Percentiles rank a stretch among this genome's conserved stretches.
These are phyloP conservation scores for Butyriboletus loyo DNA, from an alignment of 768 basidiomycete genomes.

Conservation along the genomic window DNA sequence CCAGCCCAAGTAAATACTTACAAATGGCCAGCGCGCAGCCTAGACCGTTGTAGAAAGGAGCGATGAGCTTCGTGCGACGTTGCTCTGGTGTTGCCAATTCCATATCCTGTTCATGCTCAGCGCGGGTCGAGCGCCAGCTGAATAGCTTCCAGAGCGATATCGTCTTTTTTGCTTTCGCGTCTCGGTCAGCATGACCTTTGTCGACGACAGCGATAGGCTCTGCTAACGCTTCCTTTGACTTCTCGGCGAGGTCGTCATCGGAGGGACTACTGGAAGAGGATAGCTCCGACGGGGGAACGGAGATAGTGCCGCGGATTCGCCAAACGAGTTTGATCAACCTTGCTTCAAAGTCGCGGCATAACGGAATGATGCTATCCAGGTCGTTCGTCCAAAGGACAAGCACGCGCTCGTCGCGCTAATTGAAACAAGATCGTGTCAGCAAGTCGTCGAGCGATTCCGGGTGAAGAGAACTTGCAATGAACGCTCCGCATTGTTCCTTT, in stretches of 20 bases:
- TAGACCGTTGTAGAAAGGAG: slow-evolving; percentile 71
- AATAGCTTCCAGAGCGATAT: slow-evolving; percentile 24
- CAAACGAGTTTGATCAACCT: slow-evolving; percentile 82
- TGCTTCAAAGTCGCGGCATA: slow-evolving; percentile 70
- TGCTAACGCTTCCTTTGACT: slow-evolving; percentile 24
- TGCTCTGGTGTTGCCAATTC: slow-evolving; percentile 46
- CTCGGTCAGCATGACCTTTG: not conserved
- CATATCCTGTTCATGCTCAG: slow-evolving; percentile 38
- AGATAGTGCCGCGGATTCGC: slow-evolving; percentile 43
- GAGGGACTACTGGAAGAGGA: slow-evolving; percentile 50
- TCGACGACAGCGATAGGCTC: slow-evolving; percentile 10
- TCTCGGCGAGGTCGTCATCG: slow-evolving; percentile 54
- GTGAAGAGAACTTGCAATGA: slow-evolving; percentile 52
- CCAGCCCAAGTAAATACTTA: slow-evolving; percentile 31
- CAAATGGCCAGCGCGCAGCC: slow-evolving; percentile 66
- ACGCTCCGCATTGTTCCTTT: slow-evolving; percentile 90
- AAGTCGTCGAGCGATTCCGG: not conserved
- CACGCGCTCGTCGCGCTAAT: slow-evolving; percentile 77
- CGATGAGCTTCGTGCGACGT: slow-evolving; percentile 59
- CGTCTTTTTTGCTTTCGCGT: not conserved
- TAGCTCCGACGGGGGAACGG: slow-evolving; percentile 33
- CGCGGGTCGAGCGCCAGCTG: slow-evolving; percentile 49
- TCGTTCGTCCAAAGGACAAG: slow-evolving; percentile 84
- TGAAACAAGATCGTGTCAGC: slow-evolving; percentile 1
- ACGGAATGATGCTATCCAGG: slow-evolving; percentile 73